Percentiles rank a stretch among this genome's conserved stretches.
phyloP scores from a whole-genome alignment of 2,329 filamentous ascomycete species.

The Colletotrichum sp. region DNA sequence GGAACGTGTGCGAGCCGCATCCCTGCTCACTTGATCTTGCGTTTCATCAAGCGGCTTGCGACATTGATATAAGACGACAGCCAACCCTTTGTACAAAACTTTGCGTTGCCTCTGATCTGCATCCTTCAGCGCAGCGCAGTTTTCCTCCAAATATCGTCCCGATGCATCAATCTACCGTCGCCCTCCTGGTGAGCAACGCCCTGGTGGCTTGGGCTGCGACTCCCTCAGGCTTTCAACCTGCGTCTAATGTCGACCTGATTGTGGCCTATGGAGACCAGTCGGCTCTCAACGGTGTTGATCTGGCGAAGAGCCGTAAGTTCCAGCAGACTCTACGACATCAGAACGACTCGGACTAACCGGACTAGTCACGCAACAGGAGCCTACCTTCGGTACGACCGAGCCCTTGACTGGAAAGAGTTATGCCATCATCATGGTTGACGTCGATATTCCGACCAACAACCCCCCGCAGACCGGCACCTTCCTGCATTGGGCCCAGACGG shows the following conservation, averaged over 20 bases:
- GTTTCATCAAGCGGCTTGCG: background rate
- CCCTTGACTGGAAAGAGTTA: constrained; percentile 30
- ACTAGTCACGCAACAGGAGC: background rate
- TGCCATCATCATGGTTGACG: constrained; percentile 45
- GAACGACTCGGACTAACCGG: background rate
- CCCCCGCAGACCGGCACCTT: constrained; percentile 44
- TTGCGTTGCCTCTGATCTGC: background rate
- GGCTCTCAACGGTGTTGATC: constrained; percentile 39
- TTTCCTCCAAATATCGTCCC: background rate
- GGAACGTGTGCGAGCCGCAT: background rate
- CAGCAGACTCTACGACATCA: rapidly evolving
- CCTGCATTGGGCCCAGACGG: constrained; percentile 51
- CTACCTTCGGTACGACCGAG: constrained; percentile 12
- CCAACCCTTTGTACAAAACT: background rate
- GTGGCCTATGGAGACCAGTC: constrained; percentile 40
- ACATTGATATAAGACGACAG: background rate
- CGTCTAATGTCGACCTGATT: constrained; percentile 38
- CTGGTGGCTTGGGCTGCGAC: constrained; percentile 38
- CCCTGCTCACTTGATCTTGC: background rate
- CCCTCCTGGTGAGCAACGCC: background rate
- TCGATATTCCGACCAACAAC: constrained; percentile 44
- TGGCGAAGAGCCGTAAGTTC: constrained; percentile 39
- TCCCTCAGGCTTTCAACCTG: constrained; percentile 44
- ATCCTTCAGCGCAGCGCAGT: background rate
- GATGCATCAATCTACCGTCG: background rate